phyloP scores from a whole-genome alignment of 2,329 filamentous ascomycete genomes.

The Eutypella sp. region DNA sequence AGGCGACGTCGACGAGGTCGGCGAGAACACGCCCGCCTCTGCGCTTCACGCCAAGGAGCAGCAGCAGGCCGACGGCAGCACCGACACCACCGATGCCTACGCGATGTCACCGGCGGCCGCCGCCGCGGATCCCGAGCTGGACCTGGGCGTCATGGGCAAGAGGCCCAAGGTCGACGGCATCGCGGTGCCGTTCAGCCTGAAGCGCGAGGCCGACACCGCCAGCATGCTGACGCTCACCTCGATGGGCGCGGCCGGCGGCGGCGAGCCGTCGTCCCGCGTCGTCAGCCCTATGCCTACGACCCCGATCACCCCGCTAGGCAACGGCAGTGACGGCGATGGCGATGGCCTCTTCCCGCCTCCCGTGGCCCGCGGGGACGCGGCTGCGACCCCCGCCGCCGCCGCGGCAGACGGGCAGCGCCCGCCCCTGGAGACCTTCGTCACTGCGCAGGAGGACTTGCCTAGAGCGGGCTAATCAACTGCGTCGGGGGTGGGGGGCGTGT shows the following conservation, averaged over 20 bases:
- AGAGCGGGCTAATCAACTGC: conserved; percentile 18
- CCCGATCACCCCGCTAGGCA: no score
- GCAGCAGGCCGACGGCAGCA: conserved; percentile 25
- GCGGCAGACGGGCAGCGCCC: conserved; percentile 13
- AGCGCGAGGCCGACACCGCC: conserved; percentile 58
- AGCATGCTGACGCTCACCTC: conserved; percentile 66
- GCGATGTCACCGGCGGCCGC: no score
- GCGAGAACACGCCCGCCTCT: conserved; percentile 39
- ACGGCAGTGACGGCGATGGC: neutral
- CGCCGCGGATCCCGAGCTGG: conserved; percentile 36
- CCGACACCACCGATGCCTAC: no score
- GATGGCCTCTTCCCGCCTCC: neutral
- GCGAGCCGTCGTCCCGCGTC: conserved; percentile 27
- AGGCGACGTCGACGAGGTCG: conserved; percentile 25
- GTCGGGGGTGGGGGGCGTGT: neutral
- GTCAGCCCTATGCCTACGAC: conserved; percentile 31
- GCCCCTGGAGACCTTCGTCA: conserved; percentile 49
- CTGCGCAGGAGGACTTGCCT: conserved; percentile 43
- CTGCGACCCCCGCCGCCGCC: neutral
- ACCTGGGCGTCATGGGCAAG: conserved; percentile 52
- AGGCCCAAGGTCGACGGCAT: conserved; percentile 64
- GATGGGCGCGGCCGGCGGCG: no score
- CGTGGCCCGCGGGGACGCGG: no score
- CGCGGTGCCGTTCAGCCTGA: conserved; percentile 68
- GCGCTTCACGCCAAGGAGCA: conserved; percentile 36